Evolutionary conservation across 1,284 basidiomycete species (phyloP).

Genomic region (Cutaneotrichosporon cutaneum): DNA sequence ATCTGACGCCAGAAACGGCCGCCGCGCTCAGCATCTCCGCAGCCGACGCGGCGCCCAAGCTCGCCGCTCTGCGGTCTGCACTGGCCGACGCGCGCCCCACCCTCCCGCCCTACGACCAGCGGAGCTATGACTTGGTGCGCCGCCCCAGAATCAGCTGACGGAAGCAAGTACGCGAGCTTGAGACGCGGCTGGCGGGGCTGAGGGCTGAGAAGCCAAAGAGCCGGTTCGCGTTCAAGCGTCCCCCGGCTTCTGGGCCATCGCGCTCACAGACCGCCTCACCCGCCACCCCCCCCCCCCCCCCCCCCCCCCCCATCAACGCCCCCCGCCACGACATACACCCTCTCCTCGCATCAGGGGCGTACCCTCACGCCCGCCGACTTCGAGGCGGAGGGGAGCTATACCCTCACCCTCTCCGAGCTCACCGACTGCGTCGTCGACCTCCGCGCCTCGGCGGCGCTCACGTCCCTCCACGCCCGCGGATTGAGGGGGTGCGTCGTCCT

Average conservation of each 20-base stretch:
- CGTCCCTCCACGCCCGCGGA: constrained; percentile 63
- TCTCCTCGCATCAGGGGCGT: constrained; percentile 56
- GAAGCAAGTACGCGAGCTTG: constrained; percentile 64
- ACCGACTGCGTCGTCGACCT: constrained; percentile 66
- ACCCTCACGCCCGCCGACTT: constrained; percentile 5
- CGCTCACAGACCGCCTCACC: constrained; percentile 26
- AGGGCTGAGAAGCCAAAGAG: constrained; percentile 57
- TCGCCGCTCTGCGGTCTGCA: constrained; percentile 32
- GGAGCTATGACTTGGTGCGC: constrained; percentile 66
- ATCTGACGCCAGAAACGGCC: constrained; percentile 9
- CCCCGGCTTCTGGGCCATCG: constrained; percentile 13
- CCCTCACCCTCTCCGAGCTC: constrained; percentile 33
- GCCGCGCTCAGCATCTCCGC: constrained; percentile 1
- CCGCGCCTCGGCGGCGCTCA: constrained; percentile 28
- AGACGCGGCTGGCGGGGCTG: constrained; percentile 59
- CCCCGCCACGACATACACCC: constrained; percentile 29
- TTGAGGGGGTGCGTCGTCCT: constrained; percentile 62
- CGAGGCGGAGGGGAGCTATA: constrained; percentile 22
- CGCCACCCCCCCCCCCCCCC: constrained; percentile 24
- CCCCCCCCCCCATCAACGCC: constrained; percentile 8
- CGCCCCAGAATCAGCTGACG: constrained; percentile 4
- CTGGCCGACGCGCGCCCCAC: constrained; percentile 63
- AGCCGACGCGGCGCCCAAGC: neutral
- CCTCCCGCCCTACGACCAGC: constrained; percentile 70
- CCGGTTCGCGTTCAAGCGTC: constrained; percentile 67